Conservation (phyloP, 164 flowering plant species). For the Vitis riparia region DNA sequence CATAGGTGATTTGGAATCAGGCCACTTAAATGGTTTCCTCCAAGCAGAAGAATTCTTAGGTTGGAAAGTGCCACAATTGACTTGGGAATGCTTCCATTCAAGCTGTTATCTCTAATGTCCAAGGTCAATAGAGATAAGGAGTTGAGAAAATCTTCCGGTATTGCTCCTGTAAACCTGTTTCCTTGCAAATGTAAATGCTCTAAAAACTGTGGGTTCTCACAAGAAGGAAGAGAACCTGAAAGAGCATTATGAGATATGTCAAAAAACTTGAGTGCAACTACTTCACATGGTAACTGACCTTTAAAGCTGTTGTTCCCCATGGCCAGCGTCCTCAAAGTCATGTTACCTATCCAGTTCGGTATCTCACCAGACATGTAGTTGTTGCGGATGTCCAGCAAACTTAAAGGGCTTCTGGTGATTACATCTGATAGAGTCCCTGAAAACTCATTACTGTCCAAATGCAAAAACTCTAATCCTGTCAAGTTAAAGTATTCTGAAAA, state of each 20-base stretch:
- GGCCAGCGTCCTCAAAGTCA: not conserved
- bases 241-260: not conserved
- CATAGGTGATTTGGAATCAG: not conserved
- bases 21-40: constrained; percentile 5
- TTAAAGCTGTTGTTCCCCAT: not conserved
- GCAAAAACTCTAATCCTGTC: not conserved
- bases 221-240: constrained; percentile 1
- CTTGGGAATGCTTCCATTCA: constrained; percentile 2
- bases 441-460: not conserved
- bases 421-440: too few species aligned
- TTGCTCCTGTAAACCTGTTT: not conserved
- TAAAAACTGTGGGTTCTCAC: not conserved
- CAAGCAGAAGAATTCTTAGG: constrained; percentile 1
- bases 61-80: not conserved
- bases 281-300: not conserved
- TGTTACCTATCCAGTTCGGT: not conserved
- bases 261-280: not conserved
- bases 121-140: not conserved
- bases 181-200: constrained; percentile 3
- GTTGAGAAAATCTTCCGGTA: not conserved
- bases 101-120: not conserved
- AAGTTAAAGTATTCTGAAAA: not conserved
- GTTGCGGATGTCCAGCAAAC: too few species aligned
- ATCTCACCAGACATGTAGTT: too few species aligned
- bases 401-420: too few species aligned